These are phyloP conservation scores for Apiosordaria backusii DNA, from an alignment of 495 filamentous ascomycete species.

Conservation along the genomic window DNA sequence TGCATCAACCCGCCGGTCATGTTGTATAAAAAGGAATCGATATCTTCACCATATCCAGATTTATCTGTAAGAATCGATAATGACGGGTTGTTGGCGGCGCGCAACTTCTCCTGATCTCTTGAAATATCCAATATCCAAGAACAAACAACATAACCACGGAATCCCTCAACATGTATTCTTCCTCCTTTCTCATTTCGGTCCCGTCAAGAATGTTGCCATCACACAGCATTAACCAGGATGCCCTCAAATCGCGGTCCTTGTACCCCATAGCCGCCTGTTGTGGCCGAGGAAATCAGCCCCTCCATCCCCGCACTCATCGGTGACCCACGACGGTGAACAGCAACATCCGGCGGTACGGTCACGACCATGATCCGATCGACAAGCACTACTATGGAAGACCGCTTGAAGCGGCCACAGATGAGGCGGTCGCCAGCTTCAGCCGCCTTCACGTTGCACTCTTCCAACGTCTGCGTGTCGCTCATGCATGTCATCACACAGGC, in stretches of 20 bases:
- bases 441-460: not conserved
- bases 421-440: not conserved
- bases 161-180: not conserved
- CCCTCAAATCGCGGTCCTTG: not conserved
- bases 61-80: not conserved
- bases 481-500: constrained; percentile 3
- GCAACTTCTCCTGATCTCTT: not conserved
- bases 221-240: not conserved
- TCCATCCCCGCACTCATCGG: not conserved
- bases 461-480: not conserved
- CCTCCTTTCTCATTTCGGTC: not conserved
- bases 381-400: too few relatives aligned
- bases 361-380: not conserved
- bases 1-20: not conserved
- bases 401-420: not conserved
- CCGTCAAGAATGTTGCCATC: not conserved
- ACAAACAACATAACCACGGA: not conserved
- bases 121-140: not conserved
- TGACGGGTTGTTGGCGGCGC: not conserved
- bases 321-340: not conserved
- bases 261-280: not conserved
- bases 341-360: not conserved
- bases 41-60: not conserved
- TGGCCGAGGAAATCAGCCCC: not conserved
- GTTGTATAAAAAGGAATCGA: not conserved